Percentiles rank a stretch among this genome's conserved stretches.
phyloP scores from a whole-genome alignment of 169 alveolate genomes.

The Plasmodium reichenowi region DNA sequence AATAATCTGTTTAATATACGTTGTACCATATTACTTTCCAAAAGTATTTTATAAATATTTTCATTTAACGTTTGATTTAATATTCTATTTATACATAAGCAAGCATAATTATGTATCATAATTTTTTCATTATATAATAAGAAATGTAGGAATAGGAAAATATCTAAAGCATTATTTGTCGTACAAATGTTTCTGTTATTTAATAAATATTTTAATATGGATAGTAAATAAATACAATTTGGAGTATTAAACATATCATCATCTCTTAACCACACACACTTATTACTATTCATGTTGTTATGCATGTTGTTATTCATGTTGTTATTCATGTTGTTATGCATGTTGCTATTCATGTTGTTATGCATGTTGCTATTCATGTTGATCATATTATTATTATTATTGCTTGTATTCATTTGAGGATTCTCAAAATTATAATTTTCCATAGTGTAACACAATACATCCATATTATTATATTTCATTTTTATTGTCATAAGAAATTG shows the following conservation, averaged over 20 bases:
- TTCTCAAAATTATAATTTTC: slow-evolving; percentile 7
- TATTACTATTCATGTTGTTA: not conserved
- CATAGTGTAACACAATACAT: slow-evolving; percentile 2
- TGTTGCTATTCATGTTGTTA: not conserved
- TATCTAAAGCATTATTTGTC: slow-evolving; percentile 2
- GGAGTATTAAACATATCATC: slow-evolving; percentile 36
- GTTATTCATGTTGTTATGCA: no score
- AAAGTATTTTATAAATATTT: not conserved
- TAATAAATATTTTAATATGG: slow-evolving; percentile 33
- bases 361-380: not conserved
- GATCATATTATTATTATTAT: not conserved
- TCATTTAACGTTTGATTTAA: slow-evolving; percentile 11
- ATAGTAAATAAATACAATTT: slow-evolving; percentile 25
- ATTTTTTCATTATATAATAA: slow-evolving; percentile 38
- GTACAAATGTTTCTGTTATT: slow-evolving; percentile 33
- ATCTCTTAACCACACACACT: slow-evolving; percentile 27
- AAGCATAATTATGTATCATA: slow-evolving; percentile 45
- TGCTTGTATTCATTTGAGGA: not conserved
- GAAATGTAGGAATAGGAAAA: slow-evolving; percentile 12
- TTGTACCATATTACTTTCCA: not conserved
- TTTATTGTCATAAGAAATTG: slow-evolving; percentile 19
- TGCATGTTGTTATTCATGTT: no score
- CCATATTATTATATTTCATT: slow-evolving; percentile 31
- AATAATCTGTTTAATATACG: slow-evolving; percentile 19
- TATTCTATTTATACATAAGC: slow-evolving; percentile 53